These are phyloP conservation scores for Vaccinium vitisidaea DNA, from an alignment of 148 eudicot species.

Conservation along the genomic window DNA sequence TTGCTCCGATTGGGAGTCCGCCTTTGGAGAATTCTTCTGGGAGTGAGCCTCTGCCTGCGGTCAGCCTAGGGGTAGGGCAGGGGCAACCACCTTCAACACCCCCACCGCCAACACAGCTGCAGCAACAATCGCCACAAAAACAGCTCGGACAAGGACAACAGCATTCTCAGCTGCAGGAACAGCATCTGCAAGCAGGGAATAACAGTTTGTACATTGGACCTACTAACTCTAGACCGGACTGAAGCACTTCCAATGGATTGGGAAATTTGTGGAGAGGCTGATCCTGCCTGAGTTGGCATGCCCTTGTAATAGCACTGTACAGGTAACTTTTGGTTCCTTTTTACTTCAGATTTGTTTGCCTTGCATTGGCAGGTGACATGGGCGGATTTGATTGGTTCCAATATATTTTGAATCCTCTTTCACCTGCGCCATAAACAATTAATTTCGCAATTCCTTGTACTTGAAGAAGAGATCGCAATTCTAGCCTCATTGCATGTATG, in stretches of 20 bases:
- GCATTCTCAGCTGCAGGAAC: constrained; percentile 26
- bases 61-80: constrained; percentile 41
- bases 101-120: constrained; percentile 35
- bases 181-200: constrained; percentile 45
- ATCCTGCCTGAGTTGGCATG: constrained; percentile 36
- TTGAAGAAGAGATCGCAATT: neutral
- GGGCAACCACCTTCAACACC: constrained; percentile 33
- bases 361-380: neutral
- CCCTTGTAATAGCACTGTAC: constrained; percentile 48
- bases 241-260: constrained; percentile 27
- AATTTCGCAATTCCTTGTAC: neutral
- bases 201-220: constrained; percentile 35
- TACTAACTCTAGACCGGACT: constrained; percentile 45
- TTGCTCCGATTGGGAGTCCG: constrained; percentile 35
- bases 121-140: constrained; percentile 15
- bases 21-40: constrained; percentile 32
- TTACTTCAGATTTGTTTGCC: constrained; percentile 1
- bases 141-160: constrained; percentile 30
- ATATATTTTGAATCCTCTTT: neutral
- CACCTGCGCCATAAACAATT: too few relatives aligned
- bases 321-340: constrained; percentile 41
- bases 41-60: constrained; percentile 42
- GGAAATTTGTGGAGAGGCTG: constrained; percentile 28
- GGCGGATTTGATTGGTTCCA: neutral
- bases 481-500: neutral